Evolutionary conservation across 2,329 filamentous ascomycete species (phyloP).

Genomic region (Pseudodiploospora longispora): DNA sequence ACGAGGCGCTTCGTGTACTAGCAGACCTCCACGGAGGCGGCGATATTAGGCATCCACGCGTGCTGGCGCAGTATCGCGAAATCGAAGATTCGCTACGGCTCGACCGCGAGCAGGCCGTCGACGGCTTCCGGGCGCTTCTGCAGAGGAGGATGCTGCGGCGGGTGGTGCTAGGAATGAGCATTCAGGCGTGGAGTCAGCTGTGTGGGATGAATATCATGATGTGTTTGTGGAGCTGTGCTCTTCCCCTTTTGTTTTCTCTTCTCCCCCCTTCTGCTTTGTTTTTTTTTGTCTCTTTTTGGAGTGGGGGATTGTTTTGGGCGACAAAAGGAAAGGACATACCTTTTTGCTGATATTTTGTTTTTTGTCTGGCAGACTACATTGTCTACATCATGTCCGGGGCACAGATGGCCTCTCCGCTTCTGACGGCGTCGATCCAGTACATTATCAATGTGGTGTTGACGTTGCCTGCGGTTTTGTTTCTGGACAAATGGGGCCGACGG

Average conservation of each 20-base stretch:
- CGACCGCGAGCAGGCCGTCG: conserved; percentile 42
- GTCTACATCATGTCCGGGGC: conserved; percentile 54
- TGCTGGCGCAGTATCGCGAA: conserved; percentile 56
- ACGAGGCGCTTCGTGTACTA: conserved; percentile 52
- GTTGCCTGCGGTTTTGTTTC: conserved; percentile 50
- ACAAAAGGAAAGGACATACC: too few species aligned
- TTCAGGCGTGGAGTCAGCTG: conserved; percentile 53
- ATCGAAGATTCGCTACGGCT: conserved; percentile 47
- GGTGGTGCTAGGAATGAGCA: conserved; percentile 47
- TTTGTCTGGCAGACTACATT: conserved; percentile 36
- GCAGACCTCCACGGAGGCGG: conserved; percentile 51
- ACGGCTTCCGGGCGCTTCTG: conserved; percentile 41
- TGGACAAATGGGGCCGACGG: conserved; percentile 52
- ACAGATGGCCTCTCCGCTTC: conserved; percentile 45
- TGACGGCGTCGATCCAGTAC: conserved; percentile 56
- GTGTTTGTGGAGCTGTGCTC: conserved; percentile 19
- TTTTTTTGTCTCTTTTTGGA: too few species aligned
- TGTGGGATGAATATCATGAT: conserved; percentile 55
- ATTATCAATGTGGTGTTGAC: conserved; percentile 56
- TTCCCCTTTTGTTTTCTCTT: too few species aligned
- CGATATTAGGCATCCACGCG: conserved; percentile 47
- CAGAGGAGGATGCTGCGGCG: conserved; percentile 46
- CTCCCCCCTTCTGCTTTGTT: not conserved
- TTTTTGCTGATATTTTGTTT: too few species aligned
- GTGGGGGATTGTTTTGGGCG: too few species aligned